These are phyloP conservation scores for Hypoxylon sp. DNA, from an alignment of 2,329 filamentous ascomycete genomes.

Conservation along the genomic window DNA sequence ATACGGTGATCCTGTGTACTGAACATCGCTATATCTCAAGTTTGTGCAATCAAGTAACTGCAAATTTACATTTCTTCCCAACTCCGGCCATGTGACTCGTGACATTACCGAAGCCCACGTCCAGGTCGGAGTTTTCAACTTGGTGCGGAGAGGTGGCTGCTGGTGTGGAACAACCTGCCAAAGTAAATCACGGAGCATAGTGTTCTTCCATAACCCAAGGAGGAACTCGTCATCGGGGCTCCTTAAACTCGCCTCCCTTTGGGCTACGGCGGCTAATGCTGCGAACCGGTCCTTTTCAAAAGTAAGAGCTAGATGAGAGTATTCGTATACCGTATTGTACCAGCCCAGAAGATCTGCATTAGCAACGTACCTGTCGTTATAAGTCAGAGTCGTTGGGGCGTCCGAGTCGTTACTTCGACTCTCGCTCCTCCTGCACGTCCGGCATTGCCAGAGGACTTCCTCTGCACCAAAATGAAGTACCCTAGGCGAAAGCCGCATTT, in stretches of 20 bases:
- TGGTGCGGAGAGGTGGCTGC: not conserved
- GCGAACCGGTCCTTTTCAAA: constrained; percentile 2
- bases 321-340: constrained; percentile 9
- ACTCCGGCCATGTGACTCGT: constrained; percentile 4
- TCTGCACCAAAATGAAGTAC: constrained; percentile 6
- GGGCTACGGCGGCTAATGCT: constrained; percentile 3
- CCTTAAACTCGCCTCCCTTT: constrained; percentile 2
- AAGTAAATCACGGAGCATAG: constrained; percentile 1
- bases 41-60: not conserved
- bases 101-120: constrained; percentile 11
- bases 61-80: not conserved
- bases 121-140: constrained; percentile 1
- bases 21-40: not conserved
- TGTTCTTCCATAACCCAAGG: constrained; percentile 8
- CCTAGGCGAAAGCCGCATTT: constrained; percentile 14
- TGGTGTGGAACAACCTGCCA: constrained; percentile 9
- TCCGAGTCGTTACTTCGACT: constrained; percentile 6
- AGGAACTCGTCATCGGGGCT: not conserved
- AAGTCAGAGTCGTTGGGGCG: constrained; percentile 4
- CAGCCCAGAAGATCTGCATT: not conserved
- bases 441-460: constrained; percentile 9
- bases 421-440: constrained; percentile 11
- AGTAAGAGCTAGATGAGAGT: constrained; percentile 9
- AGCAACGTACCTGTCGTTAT: constrained; percentile 3
- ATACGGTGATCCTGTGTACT: constrained; percentile 7